Evolutionary conservation across 176 grass and related monocot species (phyloP), one percentile per base, ranked within the genome.

Genomic region (Ensete glaucum): DNA sequence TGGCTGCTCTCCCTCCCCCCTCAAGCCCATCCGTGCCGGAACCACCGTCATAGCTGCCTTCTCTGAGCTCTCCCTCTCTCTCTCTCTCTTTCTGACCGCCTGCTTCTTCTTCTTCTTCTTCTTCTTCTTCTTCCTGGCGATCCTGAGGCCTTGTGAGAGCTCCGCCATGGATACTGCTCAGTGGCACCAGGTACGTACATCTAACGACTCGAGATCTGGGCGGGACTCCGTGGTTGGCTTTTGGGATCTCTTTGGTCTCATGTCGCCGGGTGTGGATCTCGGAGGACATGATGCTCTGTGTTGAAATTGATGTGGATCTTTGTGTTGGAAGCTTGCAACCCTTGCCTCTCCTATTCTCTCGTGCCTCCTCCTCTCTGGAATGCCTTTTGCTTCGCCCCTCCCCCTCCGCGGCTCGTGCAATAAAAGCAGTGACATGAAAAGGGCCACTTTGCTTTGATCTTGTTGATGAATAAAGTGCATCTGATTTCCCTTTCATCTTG

Each of bases 301-400:
- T n/a, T 15, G 57, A 60, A 60, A 60, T 60, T 60, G 57, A 60
- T 60, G 57, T 60, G 57, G 57, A 60, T 60, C 57, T 60, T 60
- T 60, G 3, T 56, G 54, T 60, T 15, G 57, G 57, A 16, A 16
- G 57, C 57, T 60, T 19, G 57, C 17, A 60, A n/a, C 54, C 14
- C 54, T 56, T 12, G 54, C 16, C 16, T 43, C 34, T 43, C 34
- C 34, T 43, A 6, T 43, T 43, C 34, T 43, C 34, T 43, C 34
- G 34, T 43, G 34, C 34, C 4, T 6, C 34, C 34, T n/a, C n/a
- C 57, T 57, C 54, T 57, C 54, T 17, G 54, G 11, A 57, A 57
- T 17, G 13, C 15, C 57, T 27, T 27, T 66, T 27, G 6, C 22
- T 27, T 26, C 21, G 12, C 22, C 13, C 54, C 13, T 9, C 16